phyloP scores from a whole-genome alignment of 2,329 filamentous ascomycete species.

The Sporothrix globosa region DNA sequence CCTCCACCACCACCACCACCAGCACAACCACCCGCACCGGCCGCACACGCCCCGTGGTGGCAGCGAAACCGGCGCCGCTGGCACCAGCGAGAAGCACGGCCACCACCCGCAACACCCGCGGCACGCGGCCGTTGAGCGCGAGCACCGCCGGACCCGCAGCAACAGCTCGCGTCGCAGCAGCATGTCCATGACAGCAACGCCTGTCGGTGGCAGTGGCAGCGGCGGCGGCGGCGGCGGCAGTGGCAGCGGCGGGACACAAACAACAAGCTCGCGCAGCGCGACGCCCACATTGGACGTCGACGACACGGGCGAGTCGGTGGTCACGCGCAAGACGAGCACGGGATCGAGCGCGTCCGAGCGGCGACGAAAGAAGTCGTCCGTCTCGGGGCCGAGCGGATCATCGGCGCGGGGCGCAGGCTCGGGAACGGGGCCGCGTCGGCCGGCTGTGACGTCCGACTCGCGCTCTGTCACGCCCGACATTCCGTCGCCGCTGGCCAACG shows the following conservation, averaged over 20 bases:
- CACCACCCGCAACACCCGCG: slow-evolving; percentile 50
- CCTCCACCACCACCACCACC: neutral
- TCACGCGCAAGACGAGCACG: slow-evolving; percentile 52
- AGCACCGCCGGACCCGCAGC: slow-evolving; percentile 55
- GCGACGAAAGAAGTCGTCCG: slow-evolving; percentile 52
- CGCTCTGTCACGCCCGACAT: slow-evolving; percentile 60
- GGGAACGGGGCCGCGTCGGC: slow-evolving; percentile 39
- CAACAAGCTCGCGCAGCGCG: slow-evolving; percentile 10
- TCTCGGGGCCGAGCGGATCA: slow-evolving; percentile 42
- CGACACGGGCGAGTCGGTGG: slow-evolving; percentile 41
- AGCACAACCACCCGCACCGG: neutral
- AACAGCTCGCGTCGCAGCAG: slow-evolving; percentile 58
- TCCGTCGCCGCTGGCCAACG: slow-evolving; percentile 57
- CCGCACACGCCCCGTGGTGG: slow-evolving; percentile 32
- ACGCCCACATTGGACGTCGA: slow-evolving; percentile 51
- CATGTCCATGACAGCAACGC: slow-evolving; percentile 40
- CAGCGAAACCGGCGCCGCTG: slow-evolving; percentile 25
- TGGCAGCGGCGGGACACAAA: neutral
- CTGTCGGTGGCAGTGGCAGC: slow-evolving; percentile 39
- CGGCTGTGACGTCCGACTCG: slow-evolving; percentile 50
- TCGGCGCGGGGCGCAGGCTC: slow-evolving; percentile 46
- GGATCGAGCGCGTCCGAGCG: slow-evolving; percentile 54
- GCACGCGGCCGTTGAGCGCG: slow-evolving; percentile 50
- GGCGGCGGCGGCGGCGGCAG: slow-evolving; percentile 39
- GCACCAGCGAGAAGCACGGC: slow-evolving; percentile 41